Evolutionary conservation across 2,329 filamentous ascomycete species (phyloP), one percentile per base, ranked within the genome.

Genomic region (Monilinia fructigena): DNA sequence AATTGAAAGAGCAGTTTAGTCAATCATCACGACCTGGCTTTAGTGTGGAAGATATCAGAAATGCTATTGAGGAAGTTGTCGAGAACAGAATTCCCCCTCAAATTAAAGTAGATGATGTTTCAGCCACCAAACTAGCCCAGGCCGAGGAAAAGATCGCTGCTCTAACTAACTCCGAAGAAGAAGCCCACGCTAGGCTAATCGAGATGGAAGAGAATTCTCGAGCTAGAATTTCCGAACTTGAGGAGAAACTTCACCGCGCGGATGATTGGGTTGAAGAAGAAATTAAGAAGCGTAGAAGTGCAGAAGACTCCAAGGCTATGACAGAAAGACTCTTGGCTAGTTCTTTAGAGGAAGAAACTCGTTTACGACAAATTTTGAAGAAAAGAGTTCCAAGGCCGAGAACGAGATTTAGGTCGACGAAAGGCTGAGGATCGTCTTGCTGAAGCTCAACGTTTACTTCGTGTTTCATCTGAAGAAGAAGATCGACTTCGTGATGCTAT

Each of bases 401-500:
- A 79, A 85, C 63, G 89, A 93, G 72, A 79, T 89, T 80, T 83
- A 55, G 78, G 79, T 58, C 86, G 90, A 67, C 85, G 89, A 64
- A 82, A 86, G 45, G 88, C 88, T 1, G 90, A 93, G 75, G 90
- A 93, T 73, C 85, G 86, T 68, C 80, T 92, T 18, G 85, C 88
- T 6, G 89, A 93, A 74, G 82, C 88, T n/a, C 88, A 93, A 76
- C 83, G 87, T 65, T 82, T 89, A 28, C 82, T 92, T 35, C 85
- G 86, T 67, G 83, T 87, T 69, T 85, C 89, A 6, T 85, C 89
- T n/a, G 88, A 92, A 74, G 89, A 93, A 74, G 88, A 90, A 70
- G 84, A 84, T 70, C 84, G 88, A 64, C 83, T 93, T 6, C 83
- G 87, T 35, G 85, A 89, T 68, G 82, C 85, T 38, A 79, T 90